Percentiles rank a stretch among this genome's conserved stretches.
These are phyloP conservation scores for Cladophialophora exuberans DNA, from an alignment of 2,329 filamentous ascomycete species.

Conservation along the genomic window DNA sequence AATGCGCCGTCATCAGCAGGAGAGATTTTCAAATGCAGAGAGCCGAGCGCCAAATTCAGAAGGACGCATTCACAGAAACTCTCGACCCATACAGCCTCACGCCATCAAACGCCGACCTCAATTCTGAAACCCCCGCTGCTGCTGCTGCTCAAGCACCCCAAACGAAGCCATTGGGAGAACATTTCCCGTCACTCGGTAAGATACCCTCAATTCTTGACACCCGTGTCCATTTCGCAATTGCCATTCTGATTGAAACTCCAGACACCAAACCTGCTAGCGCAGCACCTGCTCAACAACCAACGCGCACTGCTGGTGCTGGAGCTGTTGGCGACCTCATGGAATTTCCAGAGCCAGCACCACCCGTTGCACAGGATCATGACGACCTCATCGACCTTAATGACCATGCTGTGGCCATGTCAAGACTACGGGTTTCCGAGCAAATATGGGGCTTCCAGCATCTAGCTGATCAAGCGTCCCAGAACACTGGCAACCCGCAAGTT, in stretches of 20 bases:
- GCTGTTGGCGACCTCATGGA: no score
- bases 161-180: no score
- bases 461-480: not conserved
- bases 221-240: no score
- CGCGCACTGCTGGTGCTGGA: no score
- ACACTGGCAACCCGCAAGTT: not conserved
- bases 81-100: slow-evolving; percentile 8
- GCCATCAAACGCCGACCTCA: not conserved
- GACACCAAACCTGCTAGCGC: no score
- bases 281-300: no score
- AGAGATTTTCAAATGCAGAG: slow-evolving; percentile 53
- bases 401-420: slow-evolving; percentile 3
- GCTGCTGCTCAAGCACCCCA: not conserved
- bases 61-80: slow-evolving; percentile 34
- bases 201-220: no score
- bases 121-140: not conserved
- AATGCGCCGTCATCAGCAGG: slow-evolving; percentile 50
- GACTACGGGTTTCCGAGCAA: not conserved
- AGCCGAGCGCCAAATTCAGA: slow-evolving; percentile 54
- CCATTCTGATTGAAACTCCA: no score
- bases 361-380: no score
- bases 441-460: not conserved
- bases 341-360: not conserved
- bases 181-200: no score
- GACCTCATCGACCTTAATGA: slow-evolving; percentile 16